These are phyloP conservation scores for Triticum dicoccoides DNA, from an alignment of 176 grass and related monocot species.

Conservation along the genomic window DNA sequence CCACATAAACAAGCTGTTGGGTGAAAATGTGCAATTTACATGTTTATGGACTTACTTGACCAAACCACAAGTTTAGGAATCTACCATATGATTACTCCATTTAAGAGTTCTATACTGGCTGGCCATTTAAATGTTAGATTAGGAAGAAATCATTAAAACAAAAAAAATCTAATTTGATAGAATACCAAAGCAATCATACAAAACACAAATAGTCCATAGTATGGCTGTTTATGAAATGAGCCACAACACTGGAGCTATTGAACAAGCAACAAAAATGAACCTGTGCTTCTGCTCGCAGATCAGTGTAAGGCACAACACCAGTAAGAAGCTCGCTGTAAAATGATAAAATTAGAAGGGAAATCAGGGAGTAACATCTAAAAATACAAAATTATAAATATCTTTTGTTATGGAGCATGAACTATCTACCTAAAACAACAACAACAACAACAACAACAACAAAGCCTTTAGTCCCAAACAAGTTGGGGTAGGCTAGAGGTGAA, in stretches of 20 bases:
- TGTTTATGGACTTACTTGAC: not conserved
- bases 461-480: too few species aligned
- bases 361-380: not conserved
- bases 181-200: slow-evolving; percentile 5
- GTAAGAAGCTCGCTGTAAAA: slow-evolving; percentile 91
- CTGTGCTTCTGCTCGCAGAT: slow-evolving; percentile 95
- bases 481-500: too few species aligned
- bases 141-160: slow-evolving; percentile 20
- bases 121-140: not conserved
- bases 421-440: not conserved
- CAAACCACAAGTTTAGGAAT: not conserved
- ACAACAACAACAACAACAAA: too few species aligned
- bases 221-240: not conserved
- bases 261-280: slow-evolving; percentile 40
- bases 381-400: not conserved
- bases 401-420: not conserved
- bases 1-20: not conserved
- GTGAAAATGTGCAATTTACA: not conserved
- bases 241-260: not conserved
- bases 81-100: not conserved
- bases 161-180: not conserved
- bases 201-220: not conserved
- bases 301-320: slow-evolving; percentile 93
- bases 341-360: slow-evolving; percentile 1
- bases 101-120: not conserved